A percentile compares a stretch with the other conserved stretches of the same genome.
Evolutionary conservation across 768 basidiomycete species (phyloP).

Genomic region (Hortiboletus flavorubellus): DNA sequence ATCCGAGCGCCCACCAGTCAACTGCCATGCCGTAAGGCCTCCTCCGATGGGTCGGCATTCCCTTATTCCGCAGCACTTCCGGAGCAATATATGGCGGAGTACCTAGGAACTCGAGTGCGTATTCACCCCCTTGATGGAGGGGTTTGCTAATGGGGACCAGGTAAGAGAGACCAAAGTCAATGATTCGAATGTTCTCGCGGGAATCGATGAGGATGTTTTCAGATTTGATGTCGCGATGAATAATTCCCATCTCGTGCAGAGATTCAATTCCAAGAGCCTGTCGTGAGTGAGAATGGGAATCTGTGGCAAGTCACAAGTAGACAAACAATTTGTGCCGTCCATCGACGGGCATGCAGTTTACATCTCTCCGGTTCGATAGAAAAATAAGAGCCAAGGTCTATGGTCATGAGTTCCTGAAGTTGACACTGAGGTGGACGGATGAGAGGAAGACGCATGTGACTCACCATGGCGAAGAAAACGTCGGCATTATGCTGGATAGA

Average conservation of each 20-base stretch:
- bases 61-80: slow-evolving; percentile 34
- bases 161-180: slow-evolving; percentile 41
- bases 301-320: not conserved
- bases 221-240: slow-evolving; percentile 68
- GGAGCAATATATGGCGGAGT: slow-evolving; percentile 41
- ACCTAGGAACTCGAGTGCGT: slow-evolving; percentile 30
- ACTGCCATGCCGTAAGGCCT: slow-evolving; percentile 31
- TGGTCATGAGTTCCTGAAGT: slow-evolving; percentile 39
- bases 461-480: slow-evolving; percentile 41
- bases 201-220: slow-evolving; percentile 63
- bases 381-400: slow-evolving; percentile 35
- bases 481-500: slow-evolving; percentile 29
- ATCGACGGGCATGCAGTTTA: slow-evolving; percentile 31
- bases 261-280: slow-evolving; percentile 40
- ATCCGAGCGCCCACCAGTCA: slow-evolving; percentile 44
- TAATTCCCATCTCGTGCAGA: slow-evolving; percentile 58
- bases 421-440: not conserved
- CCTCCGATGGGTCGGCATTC: not conserved
- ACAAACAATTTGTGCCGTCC: slow-evolving; percentile 41
- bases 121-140: slow-evolving; percentile 13
- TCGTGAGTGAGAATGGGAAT: not conserved
- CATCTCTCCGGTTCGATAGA: slow-evolving; percentile 19
- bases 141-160: slow-evolving; percentile 6
- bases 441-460: not conserved
- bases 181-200: slow-evolving; percentile 38